These are phyloP conservation scores for Fusarium sp. DNA, from an alignment of 2,329 filamentous ascomycete genomes.

Conservation along the genomic window DNA sequence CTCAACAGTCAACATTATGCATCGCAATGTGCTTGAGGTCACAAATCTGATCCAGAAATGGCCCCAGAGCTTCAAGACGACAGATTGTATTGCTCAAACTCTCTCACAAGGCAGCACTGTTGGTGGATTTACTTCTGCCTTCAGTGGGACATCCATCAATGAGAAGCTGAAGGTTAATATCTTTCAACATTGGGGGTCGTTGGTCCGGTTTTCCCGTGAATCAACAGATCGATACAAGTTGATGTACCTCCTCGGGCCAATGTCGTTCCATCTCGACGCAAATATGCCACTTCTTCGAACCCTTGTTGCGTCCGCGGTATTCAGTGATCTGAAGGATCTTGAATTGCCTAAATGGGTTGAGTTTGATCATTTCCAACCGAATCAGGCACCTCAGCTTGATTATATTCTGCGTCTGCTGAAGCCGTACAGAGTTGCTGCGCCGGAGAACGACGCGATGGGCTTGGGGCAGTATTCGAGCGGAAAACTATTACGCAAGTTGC, in stretches of 20 bases:
- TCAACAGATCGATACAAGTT: slow-evolving; percentile 24
- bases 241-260: slow-evolving; percentile 39
- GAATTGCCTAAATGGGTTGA: slow-evolving; percentile 34
- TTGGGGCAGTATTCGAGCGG: slow-evolving; percentile 36
- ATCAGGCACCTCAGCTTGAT: slow-evolving; percentile 32
- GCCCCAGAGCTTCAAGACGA: slow-evolving; percentile 33
- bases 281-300: slow-evolving; percentile 36
- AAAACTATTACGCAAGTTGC: slow-evolving; percentile 37
- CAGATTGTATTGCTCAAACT: slow-evolving; percentile 24
- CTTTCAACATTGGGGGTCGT: slow-evolving; percentile 34
- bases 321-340: slow-evolving; percentile 31
- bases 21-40: slow-evolving; percentile 40
- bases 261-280: slow-evolving; percentile 36
- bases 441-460: slow-evolving; percentile 1
- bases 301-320: slow-evolving; percentile 36
- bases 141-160: slow-evolving; percentile 31
- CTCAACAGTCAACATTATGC: slow-evolving; percentile 28
- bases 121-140: slow-evolving; percentile 30
- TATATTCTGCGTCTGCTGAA: slow-evolving; percentile 34
- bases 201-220: slow-evolving; percentile 21
- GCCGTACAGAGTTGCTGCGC: slow-evolving; percentile 23
- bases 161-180: slow-evolving; percentile 35
- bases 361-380: slow-evolving; percentile 36
- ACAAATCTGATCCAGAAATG: slow-evolving; percentile 24
- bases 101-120: slow-evolving; percentile 22